These are phyloP conservation scores for Microbotryum violaceum DNA, from an alignment of 1,284 basidiomycete species.

Conservation along the genomic window DNA sequence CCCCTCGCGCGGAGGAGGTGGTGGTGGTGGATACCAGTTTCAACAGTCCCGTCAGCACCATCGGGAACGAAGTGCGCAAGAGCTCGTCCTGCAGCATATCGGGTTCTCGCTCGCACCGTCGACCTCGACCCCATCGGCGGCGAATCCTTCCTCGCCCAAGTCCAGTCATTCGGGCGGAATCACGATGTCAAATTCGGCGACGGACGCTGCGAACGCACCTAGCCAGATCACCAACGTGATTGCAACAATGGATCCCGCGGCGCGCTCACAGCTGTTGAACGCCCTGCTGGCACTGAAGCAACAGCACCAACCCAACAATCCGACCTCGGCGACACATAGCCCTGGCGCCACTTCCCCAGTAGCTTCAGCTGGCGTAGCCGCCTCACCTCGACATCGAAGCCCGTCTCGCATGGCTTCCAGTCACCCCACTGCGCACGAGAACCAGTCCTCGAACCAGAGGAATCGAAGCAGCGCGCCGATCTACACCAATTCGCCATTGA, in stretches of 20 bases:
- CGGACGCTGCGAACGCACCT: neutral
- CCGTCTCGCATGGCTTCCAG: too few species aligned
- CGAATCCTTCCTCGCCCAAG: neutral
- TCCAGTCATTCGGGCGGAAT: neutral
- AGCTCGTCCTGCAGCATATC: neutral
- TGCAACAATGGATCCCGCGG: neutral
- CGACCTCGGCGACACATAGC: neutral
- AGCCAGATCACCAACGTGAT: neutral
- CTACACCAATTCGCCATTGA: neutral
- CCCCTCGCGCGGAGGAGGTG: too few species aligned
- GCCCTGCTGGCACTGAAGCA: slow-evolving; percentile 1
- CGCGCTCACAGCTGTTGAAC: slow-evolving; percentile 1
- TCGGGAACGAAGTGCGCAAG: slow-evolving; percentile 4
- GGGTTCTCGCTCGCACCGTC: neutral
- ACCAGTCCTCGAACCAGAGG: too few species aligned
- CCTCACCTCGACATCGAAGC: too few species aligned
- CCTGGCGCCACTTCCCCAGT: too few species aligned
- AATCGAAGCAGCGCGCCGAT: too few species aligned
- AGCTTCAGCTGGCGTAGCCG: too few species aligned
- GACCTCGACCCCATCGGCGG: neutral
- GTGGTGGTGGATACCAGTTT: neutral
- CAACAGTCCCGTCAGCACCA: neutral
- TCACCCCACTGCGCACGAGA: too few species aligned
- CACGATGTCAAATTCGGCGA: neutral
- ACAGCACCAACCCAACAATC: neutral